Evolutionary conservation across 495 filamentous ascomycete genomes (phyloP), one percentile per base, ranked within the genome.

Genomic region (Rhizodiscina lignyota): DNA sequence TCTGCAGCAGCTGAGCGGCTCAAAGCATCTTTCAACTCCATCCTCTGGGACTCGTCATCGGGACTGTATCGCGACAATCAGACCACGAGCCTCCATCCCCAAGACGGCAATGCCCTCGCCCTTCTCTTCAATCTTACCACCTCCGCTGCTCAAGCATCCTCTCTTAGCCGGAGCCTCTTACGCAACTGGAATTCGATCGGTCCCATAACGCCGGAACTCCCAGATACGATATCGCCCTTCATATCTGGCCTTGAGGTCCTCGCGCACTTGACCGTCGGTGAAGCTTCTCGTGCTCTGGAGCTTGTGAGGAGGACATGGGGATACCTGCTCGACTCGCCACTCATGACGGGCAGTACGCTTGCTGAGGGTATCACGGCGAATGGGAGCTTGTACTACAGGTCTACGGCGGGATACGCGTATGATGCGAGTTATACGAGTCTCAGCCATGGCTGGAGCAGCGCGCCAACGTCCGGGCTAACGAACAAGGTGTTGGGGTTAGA

Each of bases 191-290:
- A 49, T 2, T 61, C 60, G 13, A 66, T 64, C 34, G 74, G 74
- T 27, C 68, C 74, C 4, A 68, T 67, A 0, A 61, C 70, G 8
- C 55, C 60, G 13, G 72, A 79, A 43, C 58, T 72, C 19, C 64
- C 61, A 0, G 64, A 70, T 36, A 65, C 67, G 39, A 66, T 79
- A 29, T 69, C 62, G 4, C 70, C 72, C 1, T 76, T 79, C 51
- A 66, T 69, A 20, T 67, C 64, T 5, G 64, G 65, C 6, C 71
- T 76, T 36, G 72, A 79, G 43, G 54, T 77, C 15, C 64, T 72
- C 45, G 68, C 62, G 6, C 72, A 77, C 42, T 58, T 62, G 21
- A 51, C 56, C 4, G 67, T 63, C 0, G 52, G 55, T 4, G 52
- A 66, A 26, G 39, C 56, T 13, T 49, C 50, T 18, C 52, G 56